Base-by-base conservation (phyloP, 2,329 filamentous ascomycete species). In the Teratosphaeriaceae sp. region DNA sequence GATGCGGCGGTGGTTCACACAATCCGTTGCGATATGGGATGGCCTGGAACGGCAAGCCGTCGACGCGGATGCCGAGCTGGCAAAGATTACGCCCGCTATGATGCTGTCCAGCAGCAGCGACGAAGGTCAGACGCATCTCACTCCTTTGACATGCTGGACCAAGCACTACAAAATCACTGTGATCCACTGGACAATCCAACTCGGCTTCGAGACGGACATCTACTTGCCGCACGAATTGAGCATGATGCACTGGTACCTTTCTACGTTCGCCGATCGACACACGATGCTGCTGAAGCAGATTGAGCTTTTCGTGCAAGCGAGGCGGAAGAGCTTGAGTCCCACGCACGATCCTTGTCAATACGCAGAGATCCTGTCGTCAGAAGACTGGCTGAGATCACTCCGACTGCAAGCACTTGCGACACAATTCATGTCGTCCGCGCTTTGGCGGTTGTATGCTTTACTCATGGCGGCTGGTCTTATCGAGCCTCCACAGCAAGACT, bases 201-300 rank as follows among this genome's bases (percentile, higher is more conserved):
- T 96, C 23, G 92, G 94, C 11, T 97, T 98, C 62, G 92, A 98
- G 65, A 80, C 96, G 11, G 83, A 90, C 33, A 78, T 95, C 8
- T 97, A 97, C 64, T 81, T 90, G 41, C 75, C 80, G 0, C 84
- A 94, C 61, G 92, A 98, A 63, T 73, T 92, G 8, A 77, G 81
- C 1, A 81, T 80, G 19, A 94, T 96, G 85, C 97, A 97, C 64
- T 92, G 85, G 80, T 68, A 51, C 18, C 49, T 59, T 2, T 20
- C n/a, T 15, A 13, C n/a, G n/a, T 23, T 42, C 35, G 34, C 44
- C 4, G 29, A 47, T 5, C 44, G 48, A 3, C 50, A 47, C 13
- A 27, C 31, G 12, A 49, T 46, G 20, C 43, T 60, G 56, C 68
- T 84, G 19, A 82, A 88, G 53, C 77, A 85, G 41, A 87, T 92